Evolutionary conservation across 2,329 filamentous ascomycete genomes (phyloP).

Genomic region (Fusarium sp.): DNA sequence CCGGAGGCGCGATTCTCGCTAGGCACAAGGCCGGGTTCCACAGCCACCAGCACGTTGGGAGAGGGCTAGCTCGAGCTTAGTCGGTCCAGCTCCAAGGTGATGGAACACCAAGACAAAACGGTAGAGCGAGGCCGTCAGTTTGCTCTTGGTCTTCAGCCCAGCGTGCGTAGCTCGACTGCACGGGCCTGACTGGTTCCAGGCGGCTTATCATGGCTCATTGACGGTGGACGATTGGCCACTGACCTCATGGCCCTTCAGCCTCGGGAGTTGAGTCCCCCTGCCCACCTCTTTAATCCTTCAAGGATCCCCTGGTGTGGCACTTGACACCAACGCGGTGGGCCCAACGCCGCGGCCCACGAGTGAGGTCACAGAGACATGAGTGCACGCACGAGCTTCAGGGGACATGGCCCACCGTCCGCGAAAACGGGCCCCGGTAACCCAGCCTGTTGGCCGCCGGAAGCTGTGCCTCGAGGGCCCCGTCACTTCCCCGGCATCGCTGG

Average conservation of each 20-base stretch:
- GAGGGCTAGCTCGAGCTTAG: not conserved
- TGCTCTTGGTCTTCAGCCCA: not conserved
- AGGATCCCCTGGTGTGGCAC: slow-evolving; percentile 29
- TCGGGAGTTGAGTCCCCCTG: slow-evolving; percentile 16
- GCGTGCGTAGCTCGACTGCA: not conserved
- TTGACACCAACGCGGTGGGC: slow-evolving; percentile 23
- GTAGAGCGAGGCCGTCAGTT: not conserved
- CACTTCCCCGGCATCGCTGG: slow-evolving; percentile 20
- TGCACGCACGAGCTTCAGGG: slow-evolving; percentile 21
- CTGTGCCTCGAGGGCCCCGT: slow-evolving; percentile 22
- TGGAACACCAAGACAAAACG: not conserved
- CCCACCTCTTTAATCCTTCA: slow-evolving; percentile 15
- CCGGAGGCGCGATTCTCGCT: slow-evolving; percentile 10
- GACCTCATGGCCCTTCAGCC: slow-evolving; percentile 3
- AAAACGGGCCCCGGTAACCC: slow-evolving; percentile 37
- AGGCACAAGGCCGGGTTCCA: slow-evolving; percentile 7
- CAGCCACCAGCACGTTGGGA: slow-evolving; percentile 1
- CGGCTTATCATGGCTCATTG: slow-evolving; percentile 22
- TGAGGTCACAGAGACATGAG: slow-evolving; percentile 26
- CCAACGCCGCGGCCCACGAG: slow-evolving; percentile 7
- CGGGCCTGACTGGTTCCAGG: slow-evolving; percentile 24
- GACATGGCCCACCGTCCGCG: slow-evolving; percentile 21
- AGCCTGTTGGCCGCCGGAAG: slow-evolving; percentile 39
- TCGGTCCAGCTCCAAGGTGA: not conserved
- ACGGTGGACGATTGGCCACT: not conserved